These are phyloP conservation scores for Kregervanrija pseudodelftensis DNA, from an alignment of 805 yeast species.

Conservation along the genomic window DNA sequence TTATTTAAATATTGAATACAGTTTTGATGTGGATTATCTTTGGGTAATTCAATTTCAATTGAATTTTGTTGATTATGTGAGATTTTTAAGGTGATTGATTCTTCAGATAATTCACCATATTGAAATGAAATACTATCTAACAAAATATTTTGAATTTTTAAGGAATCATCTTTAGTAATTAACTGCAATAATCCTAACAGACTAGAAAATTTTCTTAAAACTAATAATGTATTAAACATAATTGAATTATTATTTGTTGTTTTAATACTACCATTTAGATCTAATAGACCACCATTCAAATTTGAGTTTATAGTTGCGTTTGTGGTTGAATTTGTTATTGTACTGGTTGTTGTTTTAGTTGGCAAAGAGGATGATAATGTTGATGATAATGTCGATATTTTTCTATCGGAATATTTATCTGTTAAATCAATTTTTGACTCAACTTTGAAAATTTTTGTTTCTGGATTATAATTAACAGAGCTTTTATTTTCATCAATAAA, in stretches of 20 bases:
- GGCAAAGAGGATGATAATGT: neutral
- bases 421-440: conserved; percentile 20
- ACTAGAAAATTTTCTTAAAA: conserved; percentile 23
- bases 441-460: conserved; percentile 23
- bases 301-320: neutral
- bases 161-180: conserved; percentile 21
- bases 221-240: conserved; percentile 19
- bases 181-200: conserved; percentile 24
- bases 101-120: conserved; percentile 22
- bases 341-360: conserved; percentile 1
- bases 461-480: conserved; percentile 18
- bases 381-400: conserved; percentile 1
- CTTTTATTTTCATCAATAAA: conserved; percentile 20
- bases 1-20: conserved; percentile 21
- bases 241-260: neutral
- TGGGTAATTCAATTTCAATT: conserved; percentile 21
- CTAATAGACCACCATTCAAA: neutral
- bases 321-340: neutral
- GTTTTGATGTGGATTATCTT: conserved; percentile 23
- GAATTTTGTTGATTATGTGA: conserved; percentile 15
- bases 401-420: conserved; percentile 12
- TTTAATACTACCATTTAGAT: neutral
- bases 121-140: conserved; percentile 24
- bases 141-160: conserved; percentile 22
- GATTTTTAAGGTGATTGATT: conserved; percentile 21